phyloP scores from a whole-genome alignment of 2,329 filamentous ascomycete genomes.

The Dothidotthia symphoricarpi region DNA sequence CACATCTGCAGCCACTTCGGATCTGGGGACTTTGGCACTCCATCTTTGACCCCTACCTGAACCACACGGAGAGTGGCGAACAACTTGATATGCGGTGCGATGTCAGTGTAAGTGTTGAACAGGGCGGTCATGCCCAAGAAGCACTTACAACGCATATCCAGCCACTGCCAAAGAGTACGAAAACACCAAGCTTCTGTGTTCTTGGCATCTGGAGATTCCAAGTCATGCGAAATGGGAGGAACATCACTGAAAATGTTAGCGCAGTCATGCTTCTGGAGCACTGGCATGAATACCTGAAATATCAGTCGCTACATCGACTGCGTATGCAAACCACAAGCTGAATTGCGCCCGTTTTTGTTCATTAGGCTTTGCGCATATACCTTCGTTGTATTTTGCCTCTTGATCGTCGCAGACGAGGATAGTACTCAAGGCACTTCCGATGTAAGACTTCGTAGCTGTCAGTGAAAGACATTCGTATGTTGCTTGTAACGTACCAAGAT shows the following conservation, averaged over 20 bases:
- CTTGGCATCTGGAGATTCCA: conserved; percentile 36
- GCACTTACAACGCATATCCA: neutral
- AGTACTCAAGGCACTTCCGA: too few species aligned
- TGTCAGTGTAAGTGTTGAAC: neutral
- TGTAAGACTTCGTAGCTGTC: too few species aligned
- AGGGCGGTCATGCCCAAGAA: too few species aligned
- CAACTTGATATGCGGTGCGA: neutral
- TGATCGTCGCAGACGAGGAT: too few species aligned
- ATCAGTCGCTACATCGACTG: conserved; percentile 37
- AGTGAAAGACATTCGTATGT: too few species aligned
- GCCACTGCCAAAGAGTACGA: conserved; percentile 1
- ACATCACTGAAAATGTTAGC: conserved; percentile 29
- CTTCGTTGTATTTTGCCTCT: too few species aligned
- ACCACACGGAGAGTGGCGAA: conserved; percentile 2
- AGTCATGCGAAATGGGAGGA: conserved; percentile 38
- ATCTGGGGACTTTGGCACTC: neutral
- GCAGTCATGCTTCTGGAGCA: neutral
- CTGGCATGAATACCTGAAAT: conserved; percentile 26
- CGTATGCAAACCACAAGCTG: conserved; percentile 38
- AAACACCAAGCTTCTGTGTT: neutral
- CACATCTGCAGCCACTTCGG: conserved; percentile 3
- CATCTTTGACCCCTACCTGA: neutral
- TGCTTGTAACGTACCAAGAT: too few species aligned
- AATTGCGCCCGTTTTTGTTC: too few species aligned
- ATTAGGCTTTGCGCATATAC: too few species aligned